Percentiles rank a stretch among this genome's conserved stretches.
Evolutionary conservation across 2,329 filamentous ascomycete species (phyloP).

Genomic region (Trichophaea hybrida): DNA sequence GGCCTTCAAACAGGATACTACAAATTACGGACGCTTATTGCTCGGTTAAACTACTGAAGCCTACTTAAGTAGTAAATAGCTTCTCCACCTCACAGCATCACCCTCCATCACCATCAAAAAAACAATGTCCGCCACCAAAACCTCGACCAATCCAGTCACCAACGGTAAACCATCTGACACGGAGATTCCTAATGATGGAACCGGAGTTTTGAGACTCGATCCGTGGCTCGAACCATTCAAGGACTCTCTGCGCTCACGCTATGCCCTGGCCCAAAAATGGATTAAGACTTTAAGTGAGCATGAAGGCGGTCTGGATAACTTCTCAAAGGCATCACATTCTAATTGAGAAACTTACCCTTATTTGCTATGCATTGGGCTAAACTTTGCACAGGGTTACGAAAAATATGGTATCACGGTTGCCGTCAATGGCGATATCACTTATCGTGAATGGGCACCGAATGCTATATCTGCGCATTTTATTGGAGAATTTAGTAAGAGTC

Average conservation of each 20-base stretch:
- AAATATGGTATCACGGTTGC: constrained; percentile 73
- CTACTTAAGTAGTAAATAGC: neutral
- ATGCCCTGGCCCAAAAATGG: constrained; percentile 68
- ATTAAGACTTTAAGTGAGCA: constrained; percentile 65
- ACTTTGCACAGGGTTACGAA: constrained; percentile 54
- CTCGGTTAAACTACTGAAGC: no score
- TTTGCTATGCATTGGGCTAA: neutral
- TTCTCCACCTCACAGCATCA: neutral
- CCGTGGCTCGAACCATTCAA: constrained; percentile 80
- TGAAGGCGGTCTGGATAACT: constrained; percentile 84
- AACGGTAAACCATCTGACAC: neutral
- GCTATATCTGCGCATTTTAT: constrained; percentile 71
- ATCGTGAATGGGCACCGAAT: constrained; percentile 94
- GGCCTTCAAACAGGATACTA: no score
- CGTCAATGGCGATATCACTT: constrained; percentile 68
- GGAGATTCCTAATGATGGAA: constrained; percentile 19
- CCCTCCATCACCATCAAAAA: neutral
- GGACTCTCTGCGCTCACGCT: constrained; percentile 61
- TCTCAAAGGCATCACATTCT: constrained; percentile 50
- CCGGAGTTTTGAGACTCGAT: constrained; percentile 76
- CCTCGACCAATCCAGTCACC: neutral
- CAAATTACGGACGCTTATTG: no score
- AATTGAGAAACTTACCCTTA: constrained; percentile 11
- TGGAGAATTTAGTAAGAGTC: constrained; percentile 73
- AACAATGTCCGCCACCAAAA: neutral